Base-by-base conservation (phyloP, 768 basidiomycete species). In the Baorangia bicolor region DNA sequence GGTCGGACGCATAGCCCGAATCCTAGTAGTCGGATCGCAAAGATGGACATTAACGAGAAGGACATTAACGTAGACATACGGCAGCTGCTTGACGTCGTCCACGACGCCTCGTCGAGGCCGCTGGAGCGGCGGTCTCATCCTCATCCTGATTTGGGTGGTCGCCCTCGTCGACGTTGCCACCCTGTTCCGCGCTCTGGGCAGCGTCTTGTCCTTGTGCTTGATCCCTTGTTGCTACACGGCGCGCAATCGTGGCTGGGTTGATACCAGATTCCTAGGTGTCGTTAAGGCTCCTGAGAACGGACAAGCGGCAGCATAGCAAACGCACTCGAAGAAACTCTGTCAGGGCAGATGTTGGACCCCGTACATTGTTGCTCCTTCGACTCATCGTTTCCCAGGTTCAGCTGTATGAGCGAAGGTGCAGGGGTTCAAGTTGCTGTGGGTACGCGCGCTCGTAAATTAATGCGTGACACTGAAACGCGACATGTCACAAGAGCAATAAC, bases 291-390 rank as follows among this genome's bases (percentile, higher is more conserved):
- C 23, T 78, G 30, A 47, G 27, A 21, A 46, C 44, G 16, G 28
- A 46, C 55, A 45, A 16, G 41, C 23, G 2, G 4, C 28, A 3
- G 6, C 18, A 14, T 35, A 13, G 23, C 5, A n/a, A 25, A 70
- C 75, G 28, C 56, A 89, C 92, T 64, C 81, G 81, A 33, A 94
- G 74, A 61, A 88, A 94, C 59, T 91, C 89, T 34, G 92, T 92
- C 13, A 94, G 73, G 0, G 92, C 92, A 21, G 90, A 92, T 0
- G 88, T 84, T 3, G 92, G 92, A 0, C 92, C 92, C 13, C 87
- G 82, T 40, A 93, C 84, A 55, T 88, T 88, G 68, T 83, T 82
- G 2, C 53, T 34, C 42, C 69, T 60, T 52, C 69, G 59, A 49
- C 71, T 71, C 69, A 73, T 70, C 7, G 28, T 38, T 14, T 31